Percentiles rank a stretch among this genome's conserved stretches.
Conservation (phyloP, 148 eudicot species). For the Spergularia bocconei region DNA sequence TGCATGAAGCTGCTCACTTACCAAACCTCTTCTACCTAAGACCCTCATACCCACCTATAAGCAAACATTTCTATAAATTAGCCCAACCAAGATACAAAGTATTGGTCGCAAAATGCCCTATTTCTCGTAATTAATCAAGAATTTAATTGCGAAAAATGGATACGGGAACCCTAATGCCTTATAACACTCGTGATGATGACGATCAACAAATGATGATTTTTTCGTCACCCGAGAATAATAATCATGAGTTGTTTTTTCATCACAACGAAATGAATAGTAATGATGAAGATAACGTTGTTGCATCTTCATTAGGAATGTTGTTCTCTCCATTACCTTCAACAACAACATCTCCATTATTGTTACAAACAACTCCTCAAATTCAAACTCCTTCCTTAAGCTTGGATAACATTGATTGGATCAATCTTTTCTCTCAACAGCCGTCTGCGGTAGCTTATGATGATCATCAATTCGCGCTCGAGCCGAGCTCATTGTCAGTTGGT, state of each 20-base stretch:
- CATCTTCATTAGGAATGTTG: constrained; percentile 19
- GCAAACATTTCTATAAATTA: background rate
- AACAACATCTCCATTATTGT: constrained; percentile 9
- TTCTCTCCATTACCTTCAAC: constrained; percentile 4
- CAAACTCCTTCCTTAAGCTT: constrained; percentile 11
- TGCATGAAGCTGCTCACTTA: constrained; percentile 15
- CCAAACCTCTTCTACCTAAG: constrained; percentile 24
- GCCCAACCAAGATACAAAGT: background rate
- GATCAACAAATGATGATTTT: constrained; percentile 16
- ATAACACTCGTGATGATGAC: constrained; percentile 2
- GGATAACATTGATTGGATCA: constrained; percentile 62
- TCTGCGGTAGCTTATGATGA: background rate
- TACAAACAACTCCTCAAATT: constrained; percentile 16
- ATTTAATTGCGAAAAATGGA: too few relatives aligned
- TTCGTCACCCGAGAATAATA: background rate
- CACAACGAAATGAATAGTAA: background rate
- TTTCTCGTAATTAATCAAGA: background rate
- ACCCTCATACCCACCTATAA: constrained; percentile 1
- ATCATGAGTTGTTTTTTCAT: background rate
- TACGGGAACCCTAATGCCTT: constrained; percentile 23
- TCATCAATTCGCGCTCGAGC: constrained; percentile 5
- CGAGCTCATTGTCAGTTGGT: constrained; percentile 6
- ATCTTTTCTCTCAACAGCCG: constrained; percentile 30
- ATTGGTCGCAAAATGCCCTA: background rate
- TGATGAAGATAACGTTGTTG: constrained; percentile 7